Evolutionary conservation across 2,329 filamentous ascomycete species (phyloP).

Genomic region (Cyphellophora attinorum): DNA sequence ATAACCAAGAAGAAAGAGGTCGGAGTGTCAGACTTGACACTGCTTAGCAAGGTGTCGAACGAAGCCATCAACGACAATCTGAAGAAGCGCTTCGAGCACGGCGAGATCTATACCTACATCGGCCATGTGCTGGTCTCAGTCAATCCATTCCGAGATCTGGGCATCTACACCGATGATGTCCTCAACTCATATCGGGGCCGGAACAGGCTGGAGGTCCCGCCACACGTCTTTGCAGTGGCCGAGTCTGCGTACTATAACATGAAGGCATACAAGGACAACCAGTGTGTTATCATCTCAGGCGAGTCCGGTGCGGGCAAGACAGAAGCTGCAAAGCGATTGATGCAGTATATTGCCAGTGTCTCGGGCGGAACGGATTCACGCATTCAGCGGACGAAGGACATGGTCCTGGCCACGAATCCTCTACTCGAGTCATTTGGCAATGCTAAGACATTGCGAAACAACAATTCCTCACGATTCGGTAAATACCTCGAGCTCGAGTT

Average conservation of each 20-base stretch:
- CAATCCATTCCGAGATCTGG: conserved; percentile 93
- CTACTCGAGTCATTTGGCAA: conserved; percentile 96
- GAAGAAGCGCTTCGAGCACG: conserved; percentile 95
- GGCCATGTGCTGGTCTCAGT: conserved; percentile 98
- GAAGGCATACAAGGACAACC: conserved; percentile 98
- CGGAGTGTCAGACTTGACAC: conserved; percentile 90
- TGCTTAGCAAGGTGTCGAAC: conserved; percentile 97
- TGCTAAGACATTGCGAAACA: conserved; percentile 94
- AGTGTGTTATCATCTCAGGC: conserved; percentile 98
- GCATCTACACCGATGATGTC: conserved; percentile 93
- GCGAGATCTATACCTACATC: conserved; percentile 99
- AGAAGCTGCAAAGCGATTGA: conserved; percentile 94
- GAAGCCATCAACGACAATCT: conserved; percentile 99
- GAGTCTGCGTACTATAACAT: conserved; percentile 98
- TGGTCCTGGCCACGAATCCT: conserved; percentile 97
- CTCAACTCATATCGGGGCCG: conserved; percentile 92
- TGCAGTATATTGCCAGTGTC: conserved; percentile 98
- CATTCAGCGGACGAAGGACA: conserved; percentile 96
- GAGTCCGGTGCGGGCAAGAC: conserved; percentile 98
- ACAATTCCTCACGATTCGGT: conserved; percentile 96
- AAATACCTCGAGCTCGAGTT: conserved; percentile 98
- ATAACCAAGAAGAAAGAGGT: conserved; percentile 98
- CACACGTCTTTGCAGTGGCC: conserved; percentile 95
- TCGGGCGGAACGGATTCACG: conserved; percentile 76
- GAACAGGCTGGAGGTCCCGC: conserved; percentile 86